phyloP scores from a whole-genome alignment of 164 flowering plant species.

The Malania oleifera region DNA sequence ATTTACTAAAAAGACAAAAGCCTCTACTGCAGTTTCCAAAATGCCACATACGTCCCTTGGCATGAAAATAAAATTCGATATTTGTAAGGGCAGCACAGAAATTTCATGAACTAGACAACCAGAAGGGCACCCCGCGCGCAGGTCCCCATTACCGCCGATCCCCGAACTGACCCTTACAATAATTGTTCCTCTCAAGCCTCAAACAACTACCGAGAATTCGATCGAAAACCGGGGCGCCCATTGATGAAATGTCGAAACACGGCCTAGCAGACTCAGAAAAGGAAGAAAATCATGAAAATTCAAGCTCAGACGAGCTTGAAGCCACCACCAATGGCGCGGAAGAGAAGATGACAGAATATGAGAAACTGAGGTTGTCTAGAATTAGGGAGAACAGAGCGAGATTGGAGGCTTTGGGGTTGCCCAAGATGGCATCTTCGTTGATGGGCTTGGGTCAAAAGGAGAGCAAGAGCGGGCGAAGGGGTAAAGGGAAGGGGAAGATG shows the following conservation, averaged over 20 bases:
- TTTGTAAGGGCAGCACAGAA: too few relatives aligned
- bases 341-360: conserved; percentile 45
- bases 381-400: conserved; percentile 61
- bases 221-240: conserved; percentile 1
- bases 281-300: conserved; percentile 15
- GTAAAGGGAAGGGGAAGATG: conserved; percentile 23
- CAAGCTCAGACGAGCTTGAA: conserved; percentile 24
- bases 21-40: too few relatives aligned
- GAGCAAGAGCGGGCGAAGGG: conserved; percentile 20
- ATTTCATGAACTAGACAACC: too few relatives aligned
- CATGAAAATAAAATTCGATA: too few relatives aligned
- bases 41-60: too few relatives aligned
- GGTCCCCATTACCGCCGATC: too few relatives aligned
- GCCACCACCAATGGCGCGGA: conserved; percentile 7
- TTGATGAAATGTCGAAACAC: conserved; percentile 9
- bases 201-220: not conserved
- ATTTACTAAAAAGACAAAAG: too few relatives aligned
- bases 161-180: too few relatives aligned
- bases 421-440: conserved; percentile 43
- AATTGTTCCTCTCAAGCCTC: too few relatives aligned
- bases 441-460: conserved; percentile 28
- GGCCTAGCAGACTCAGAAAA: conserved; percentile 24
- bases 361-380: conserved; percentile 54
- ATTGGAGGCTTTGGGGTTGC: conserved; percentile 67
- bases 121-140: too few relatives aligned